phyloP scores from a whole-genome alignment of 257 asterid genomes.

The Ophiorrhiza pumila region DNA sequence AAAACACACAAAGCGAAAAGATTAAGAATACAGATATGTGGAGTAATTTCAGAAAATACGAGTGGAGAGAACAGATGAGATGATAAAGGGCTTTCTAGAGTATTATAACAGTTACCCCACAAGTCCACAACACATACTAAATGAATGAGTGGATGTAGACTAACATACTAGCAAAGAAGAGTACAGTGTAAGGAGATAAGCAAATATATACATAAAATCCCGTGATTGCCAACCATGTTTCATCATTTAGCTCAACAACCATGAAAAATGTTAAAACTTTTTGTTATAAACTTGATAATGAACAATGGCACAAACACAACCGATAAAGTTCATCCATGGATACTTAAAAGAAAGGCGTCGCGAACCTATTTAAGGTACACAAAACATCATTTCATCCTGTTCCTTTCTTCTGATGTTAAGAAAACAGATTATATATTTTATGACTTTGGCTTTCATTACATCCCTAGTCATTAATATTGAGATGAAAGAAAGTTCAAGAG shows the following conservation, averaged over 20 bases:
- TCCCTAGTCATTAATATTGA: no score
- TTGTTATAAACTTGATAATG: no score
- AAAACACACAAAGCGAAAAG: not conserved
- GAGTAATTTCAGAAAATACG: not conserved
- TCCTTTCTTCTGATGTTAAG: not conserved
- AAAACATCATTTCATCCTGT: not conserved
- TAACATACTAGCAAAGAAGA: not conserved
- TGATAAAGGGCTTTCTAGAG: not conserved
- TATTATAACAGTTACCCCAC: not conserved
- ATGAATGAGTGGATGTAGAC: not conserved
- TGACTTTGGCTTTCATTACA: not conserved
- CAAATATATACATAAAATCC: no score
- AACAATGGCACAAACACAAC: no score
- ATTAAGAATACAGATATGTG: not conserved
- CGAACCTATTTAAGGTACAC: not conserved
- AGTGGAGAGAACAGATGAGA: not conserved
- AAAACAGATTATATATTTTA: not conserved
- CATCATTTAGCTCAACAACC: no score
- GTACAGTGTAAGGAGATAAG: not conserved
- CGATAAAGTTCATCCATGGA: not conserved
- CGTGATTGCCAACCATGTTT: no score
- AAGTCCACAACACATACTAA: not conserved
- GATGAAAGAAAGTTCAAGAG: no score
- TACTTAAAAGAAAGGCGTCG: not conserved
- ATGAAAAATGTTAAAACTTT: no score